A percentile compares a stretch with the other conserved stretches of the same genome.
Conservation (phyloP, 441 rosid genomes). For the Erodium moschatum region DNA sequence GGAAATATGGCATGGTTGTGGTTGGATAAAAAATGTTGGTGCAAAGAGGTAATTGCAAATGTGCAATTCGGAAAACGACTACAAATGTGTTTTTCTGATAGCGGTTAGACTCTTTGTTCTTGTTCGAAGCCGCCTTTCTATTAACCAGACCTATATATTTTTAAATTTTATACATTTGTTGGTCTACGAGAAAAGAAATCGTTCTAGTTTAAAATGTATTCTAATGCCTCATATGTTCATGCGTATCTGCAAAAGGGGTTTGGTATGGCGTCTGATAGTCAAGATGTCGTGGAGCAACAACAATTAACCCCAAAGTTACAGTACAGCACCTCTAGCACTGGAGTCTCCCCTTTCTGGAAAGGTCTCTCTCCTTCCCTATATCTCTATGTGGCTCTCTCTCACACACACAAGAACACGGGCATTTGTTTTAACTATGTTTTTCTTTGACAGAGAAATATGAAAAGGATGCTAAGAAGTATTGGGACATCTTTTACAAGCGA, state of each 20-base stretch:
- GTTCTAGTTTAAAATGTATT: not conserved
- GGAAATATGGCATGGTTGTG: not conserved
- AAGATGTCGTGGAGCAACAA: conserved; percentile 22
- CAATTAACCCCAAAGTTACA: conserved; percentile 39
- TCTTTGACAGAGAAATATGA: conserved; percentile 62
- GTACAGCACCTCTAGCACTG: conserved; percentile 44
- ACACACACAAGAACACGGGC: not conserved
- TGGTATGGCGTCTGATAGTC: conserved; percentile 34
- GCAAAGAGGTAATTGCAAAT: not conserved
- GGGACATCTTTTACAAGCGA: conserved; percentile 84
- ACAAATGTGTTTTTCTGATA: not conserved
- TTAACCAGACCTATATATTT: not conserved
- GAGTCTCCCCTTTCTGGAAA: conserved; percentile 71
- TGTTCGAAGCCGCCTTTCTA: not conserved
- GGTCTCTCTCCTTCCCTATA: conserved; percentile 30
- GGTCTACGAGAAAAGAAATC: not conserved
- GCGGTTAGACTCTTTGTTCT: not conserved
- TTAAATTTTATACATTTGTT: not conserved
- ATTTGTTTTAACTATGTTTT: conserved; percentile 4
- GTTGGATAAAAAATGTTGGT: not conserved
- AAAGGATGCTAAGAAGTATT: conserved; percentile 75
- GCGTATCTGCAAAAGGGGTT: not conserved
- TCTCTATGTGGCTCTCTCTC: not conserved
- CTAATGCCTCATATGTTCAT: not conserved
- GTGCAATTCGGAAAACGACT: not conserved